phyloP scores from a whole-genome alignment of 768 basidiomycete genomes.

The Phallus indusiatus region DNA sequence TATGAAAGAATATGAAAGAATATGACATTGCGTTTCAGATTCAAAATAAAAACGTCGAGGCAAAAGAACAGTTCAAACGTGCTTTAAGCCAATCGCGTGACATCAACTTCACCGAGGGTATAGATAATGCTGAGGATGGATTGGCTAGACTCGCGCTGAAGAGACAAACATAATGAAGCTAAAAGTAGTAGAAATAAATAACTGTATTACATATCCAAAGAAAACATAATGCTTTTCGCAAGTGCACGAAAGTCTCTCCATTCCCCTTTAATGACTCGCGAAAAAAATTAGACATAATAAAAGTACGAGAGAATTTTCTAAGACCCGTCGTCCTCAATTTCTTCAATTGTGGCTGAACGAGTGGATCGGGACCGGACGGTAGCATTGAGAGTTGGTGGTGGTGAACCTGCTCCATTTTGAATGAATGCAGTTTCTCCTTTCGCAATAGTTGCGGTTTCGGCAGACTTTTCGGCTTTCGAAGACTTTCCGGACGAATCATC shows the following conservation, averaged over 20 bases:
- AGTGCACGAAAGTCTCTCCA: neutral
- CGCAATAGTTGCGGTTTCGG: conserved; percentile 31
- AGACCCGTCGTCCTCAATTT: conserved; percentile 33
- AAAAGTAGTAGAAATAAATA: neutral
- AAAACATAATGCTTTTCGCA: neutral
- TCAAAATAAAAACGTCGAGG: conserved; percentile 21
- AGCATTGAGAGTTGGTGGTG: neutral
- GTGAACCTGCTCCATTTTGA: conserved; percentile 18
- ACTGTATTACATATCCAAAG: conserved; percentile 1
- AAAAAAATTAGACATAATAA: neutral
- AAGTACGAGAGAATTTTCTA: conserved; percentile 6
- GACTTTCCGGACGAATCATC: conserved; percentile 37
- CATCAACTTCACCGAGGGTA: conserved; percentile 25
- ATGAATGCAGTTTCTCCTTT: conserved; percentile 22
- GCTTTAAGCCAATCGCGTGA: conserved; percentile 24
- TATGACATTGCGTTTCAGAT: conserved; percentile 19
- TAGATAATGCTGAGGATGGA: conserved; percentile 26
- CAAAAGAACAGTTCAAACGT: conserved; percentile 22
- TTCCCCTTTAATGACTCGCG: neutral
- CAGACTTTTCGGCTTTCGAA: conserved; percentile 7
- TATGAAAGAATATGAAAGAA: conserved; percentile 3
- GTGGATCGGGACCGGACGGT: conserved; percentile 14
- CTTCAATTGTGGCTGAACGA: conserved; percentile 34
- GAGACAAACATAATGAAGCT: neutral
- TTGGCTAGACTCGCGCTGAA: conserved; percentile 20